phyloP scores from a whole-genome alignment of 768 basidiomycete species.

The Mycena vitilis region DNA sequence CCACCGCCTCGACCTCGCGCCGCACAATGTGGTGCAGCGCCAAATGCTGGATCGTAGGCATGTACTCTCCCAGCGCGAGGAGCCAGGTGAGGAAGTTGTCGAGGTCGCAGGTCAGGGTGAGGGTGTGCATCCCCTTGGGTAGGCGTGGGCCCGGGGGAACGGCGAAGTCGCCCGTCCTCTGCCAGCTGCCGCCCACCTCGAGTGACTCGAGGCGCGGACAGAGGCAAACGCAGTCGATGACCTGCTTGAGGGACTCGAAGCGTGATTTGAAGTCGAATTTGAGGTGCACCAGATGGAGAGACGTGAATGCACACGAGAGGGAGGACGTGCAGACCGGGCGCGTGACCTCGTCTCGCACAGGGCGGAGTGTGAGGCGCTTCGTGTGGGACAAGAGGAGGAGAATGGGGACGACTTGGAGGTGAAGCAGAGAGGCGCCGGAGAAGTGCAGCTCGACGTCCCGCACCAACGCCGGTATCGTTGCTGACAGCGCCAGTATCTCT shows the following conservation, averaged over 20 bases:
- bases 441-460: constrained; percentile 25
- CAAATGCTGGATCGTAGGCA: constrained; percentile 20
- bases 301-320: constrained; percentile 9
- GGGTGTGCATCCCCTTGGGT: constrained; percentile 13
- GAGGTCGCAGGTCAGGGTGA: constrained; percentile 33
- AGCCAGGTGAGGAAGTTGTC: constrained; percentile 29
- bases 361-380: constrained; percentile 9
- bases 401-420: constrained; percentile 6
- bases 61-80: constrained; percentile 12
- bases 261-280: constrained; percentile 29
- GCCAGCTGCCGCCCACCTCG: constrained; percentile 34
- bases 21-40: constrained; percentile 24
- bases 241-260: constrained; percentile 31
- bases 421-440: constrained; percentile 5
- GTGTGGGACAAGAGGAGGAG: constrained; percentile 5
- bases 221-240: constrained; percentile 25
- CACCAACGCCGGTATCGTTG: constrained; percentile 7
- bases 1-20: constrained; percentile 20
- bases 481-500: constrained; percentile 12
- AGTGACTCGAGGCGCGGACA: constrained; percentile 30
- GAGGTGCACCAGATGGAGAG: constrained; percentile 8
- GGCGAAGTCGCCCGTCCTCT: constrained; percentile 7
- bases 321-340: constrained; percentile 5
- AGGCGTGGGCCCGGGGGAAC: not conserved
- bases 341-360: constrained; percentile 12